Evolutionary conservation across 805 yeast species (phyloP), one percentile per base, ranked within the genome.

Genomic region (Cyberlindnera japonica): DNA sequence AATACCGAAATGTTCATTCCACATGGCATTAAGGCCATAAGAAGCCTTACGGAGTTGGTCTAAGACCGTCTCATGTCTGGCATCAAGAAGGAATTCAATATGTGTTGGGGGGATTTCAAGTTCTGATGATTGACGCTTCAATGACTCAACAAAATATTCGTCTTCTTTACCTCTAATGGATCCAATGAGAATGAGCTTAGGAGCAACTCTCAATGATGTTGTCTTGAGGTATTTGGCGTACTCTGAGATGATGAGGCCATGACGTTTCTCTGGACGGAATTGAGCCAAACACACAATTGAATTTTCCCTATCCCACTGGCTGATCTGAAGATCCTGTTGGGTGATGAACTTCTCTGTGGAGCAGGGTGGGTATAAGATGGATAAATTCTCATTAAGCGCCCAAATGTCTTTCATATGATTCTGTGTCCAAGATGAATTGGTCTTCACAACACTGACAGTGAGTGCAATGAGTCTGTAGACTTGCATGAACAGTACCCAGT

Each of bases 1-100:
- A 54, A 93, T 93, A 15, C 99, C 99, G 61, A 93, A 93, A 66
- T 93, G 99, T 67, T 93, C 99, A 63, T 93, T 93, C 99, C 99
- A 93, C 99, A 93, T 93, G 22, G 95, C 89, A 55, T 93, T 91
- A 28, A 93, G 68, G 5, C 99, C 99, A 54, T 77, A 79, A 19
- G 79, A 75, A 3, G 88, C 75, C 12, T 61, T 64, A 11, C 65
- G 53, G 24, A 95, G 67, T 39, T 76, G 71, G 21, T 64, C 55
- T 38, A 77, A 65, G 12, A 95, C 79, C 14, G 69, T 72, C 2
- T 68, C 70, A 65, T 86, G 86, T 9, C 87, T 72, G 20, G 91
- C 83, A 63, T 93, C 95, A 5, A 84, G 72, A 1, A 80, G 66
- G 53, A 89, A 82, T 33, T 75, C 68, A 11, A 72, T 60, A 15